These are phyloP conservation scores for Sambucus nigra DNA, from an alignment of 129 eudicot genomes.

Conservation along the genomic window DNA sequence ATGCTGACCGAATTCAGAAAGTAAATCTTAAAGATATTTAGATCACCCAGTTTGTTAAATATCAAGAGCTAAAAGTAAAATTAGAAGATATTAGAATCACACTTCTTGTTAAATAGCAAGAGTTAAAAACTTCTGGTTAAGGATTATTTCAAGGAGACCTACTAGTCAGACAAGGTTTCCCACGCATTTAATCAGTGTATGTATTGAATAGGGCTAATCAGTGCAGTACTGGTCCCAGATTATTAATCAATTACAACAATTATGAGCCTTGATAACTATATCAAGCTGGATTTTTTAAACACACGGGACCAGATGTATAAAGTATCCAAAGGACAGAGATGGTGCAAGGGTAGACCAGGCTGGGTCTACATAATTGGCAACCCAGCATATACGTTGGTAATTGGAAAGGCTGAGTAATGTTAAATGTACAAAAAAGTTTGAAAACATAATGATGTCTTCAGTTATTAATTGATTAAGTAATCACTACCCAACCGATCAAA, in stretches of 20 bases:
- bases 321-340: neutral
- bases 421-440: no score
- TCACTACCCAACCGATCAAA: no score
- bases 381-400: conserved; percentile 4
- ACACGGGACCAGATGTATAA: conserved; percentile 18
- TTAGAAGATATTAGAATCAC: neutral
- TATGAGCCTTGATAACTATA: no score
- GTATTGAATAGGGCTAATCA: neutral
- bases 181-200: conserved; percentile 1
- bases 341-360: neutral
- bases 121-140: no score
- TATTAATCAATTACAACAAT: no score
- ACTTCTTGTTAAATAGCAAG: neutral
- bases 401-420: conserved; percentile 1
- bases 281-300: neutral
- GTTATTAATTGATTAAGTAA: no score
- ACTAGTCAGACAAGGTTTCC: conserved; percentile 17
- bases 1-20: neutral
- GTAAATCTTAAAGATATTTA: neutral
- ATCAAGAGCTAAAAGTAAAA: neutral
- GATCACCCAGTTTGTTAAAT: neutral
- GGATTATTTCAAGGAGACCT: conserved; percentile 13
- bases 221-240: neutral
- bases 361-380: conserved; percentile 8
- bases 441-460: no score